Base-by-base conservation (phyloP, 805 yeast genomes). In the Millerozyma acaciae region DNA sequence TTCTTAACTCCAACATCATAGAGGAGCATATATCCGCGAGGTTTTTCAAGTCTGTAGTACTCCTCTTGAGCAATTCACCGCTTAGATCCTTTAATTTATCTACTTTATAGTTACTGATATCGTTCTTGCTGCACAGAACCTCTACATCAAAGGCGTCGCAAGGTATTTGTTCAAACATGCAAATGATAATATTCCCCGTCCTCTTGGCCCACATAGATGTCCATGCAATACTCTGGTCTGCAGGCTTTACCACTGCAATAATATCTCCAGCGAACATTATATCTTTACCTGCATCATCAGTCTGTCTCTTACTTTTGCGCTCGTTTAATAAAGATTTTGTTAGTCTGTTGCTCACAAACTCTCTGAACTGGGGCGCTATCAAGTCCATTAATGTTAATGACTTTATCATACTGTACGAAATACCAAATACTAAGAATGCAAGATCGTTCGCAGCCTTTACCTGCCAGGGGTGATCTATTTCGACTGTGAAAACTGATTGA, bases 131-230 rank as follows among this genome's bases (percentile, higher is more conserved):
- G 2, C 39, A 34, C 43, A 63, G 64, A 16, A 78, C 57, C 8
- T 68, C 55, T 7, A 80, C 55, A 48, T 80, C 85, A 35, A 78
- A 66, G n/a, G 81, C 77, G 46, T 67, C 71, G 42, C 73, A 65
- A 4, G 67, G 84, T 18, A 88, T 86, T 51, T 86, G 93, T 50
- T 88, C 95, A 51, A 89, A 80, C 64, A 86, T 86, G 63, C 93
- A 80, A 31, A 87, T 81, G 33, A 88, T 70, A 35, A 84, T 57
- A 27, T 75, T 75, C 3, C 80, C 80, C 44, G 80, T 78, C 38
- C 77, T 66, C 48, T 88, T 88, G 1, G 93, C 95, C 96, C 96
- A 90, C 35, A 89, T 57, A 0, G 95, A 84, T 8, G 95, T 88
- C 84, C 95, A 80, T 1, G 89, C 84, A 38, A 74, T 63, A 18